Evolutionary conservation across 768 basidiomycete genomes (phyloP), one percentile per base, ranked within the genome.

Genomic region (Tubosaeta brunneosetosa): DNA sequence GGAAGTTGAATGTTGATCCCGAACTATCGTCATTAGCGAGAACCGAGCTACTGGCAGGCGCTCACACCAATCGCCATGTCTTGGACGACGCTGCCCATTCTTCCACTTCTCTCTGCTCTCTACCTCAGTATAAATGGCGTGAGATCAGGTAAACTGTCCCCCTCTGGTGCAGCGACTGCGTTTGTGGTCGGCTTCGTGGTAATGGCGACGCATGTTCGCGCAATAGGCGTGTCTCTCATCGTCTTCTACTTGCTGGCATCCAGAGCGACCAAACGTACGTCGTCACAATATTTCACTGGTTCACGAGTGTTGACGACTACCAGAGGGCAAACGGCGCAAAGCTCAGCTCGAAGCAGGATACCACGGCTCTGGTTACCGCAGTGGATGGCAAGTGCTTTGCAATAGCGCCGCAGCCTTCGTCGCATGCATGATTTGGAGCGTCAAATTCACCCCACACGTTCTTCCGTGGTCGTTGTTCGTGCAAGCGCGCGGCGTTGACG

Each of bases 181-280:
- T 85, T 88, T 61, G 50, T 83, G 4, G 83, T 91, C 8, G 94
- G 93, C 4, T 46, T 46, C 16, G 44, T 78, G 6, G 82, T 84
- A 65, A 76, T 97, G 68, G 76, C 83, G 14, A 82, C 82, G n/a
- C 83, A 78, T 9, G 74, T 84, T 34, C 75, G 77, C 40, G 77
- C 80, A 0, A 85, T 90, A 61, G 88, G 85, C 14, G 67, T 79
- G 11, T 73, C 82, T 1, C 73, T 94, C 51, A 77, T 92, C 52
- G 80, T 79, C 0, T 89, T 94, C 66, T 94, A 97, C 67, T 71
- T 94, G 29, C 61, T 82, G 0, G 94, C 85, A 4, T 88, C 88
- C 55, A 78, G 81, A 44, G 93, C 93, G 0, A 97, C 94, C 3
- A 94, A 92, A 69, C 77, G 83, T 83, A 60, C 60, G 83, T 74